Evolutionary conservation across 2,329 filamentous ascomycete genomes (phyloP).

Genomic region (Aureobasidium sp.): DNA sequence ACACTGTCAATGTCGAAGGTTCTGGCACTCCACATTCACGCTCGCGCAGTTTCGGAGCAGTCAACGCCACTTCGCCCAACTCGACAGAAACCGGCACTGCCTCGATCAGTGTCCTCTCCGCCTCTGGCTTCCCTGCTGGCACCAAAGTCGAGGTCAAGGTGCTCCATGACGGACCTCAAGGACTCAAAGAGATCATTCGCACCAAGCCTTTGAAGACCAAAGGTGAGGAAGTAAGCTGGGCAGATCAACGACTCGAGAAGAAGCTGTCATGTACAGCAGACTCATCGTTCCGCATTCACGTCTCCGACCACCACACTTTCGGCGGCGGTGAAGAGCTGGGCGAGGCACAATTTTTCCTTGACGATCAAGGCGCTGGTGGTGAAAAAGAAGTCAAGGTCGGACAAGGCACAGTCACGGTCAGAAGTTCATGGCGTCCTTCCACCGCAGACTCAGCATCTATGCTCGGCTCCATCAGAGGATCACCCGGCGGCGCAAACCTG

Average conservation of each 20-base stretch:
- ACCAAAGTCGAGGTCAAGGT: constrained; percentile 31
- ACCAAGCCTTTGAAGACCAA: constrained; percentile 80
- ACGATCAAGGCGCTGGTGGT: constrained; percentile 61
- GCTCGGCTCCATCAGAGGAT: neutral
- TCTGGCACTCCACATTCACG: constrained; percentile 38
- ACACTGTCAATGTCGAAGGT: constrained; percentile 10
- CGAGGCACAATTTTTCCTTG: constrained; percentile 84
- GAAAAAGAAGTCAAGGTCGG: constrained; percentile 70
- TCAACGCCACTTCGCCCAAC: constrained; percentile 22
- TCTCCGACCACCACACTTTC: constrained; percentile 79
- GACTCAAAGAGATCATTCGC: constrained; percentile 74
- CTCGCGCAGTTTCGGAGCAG: constrained; percentile 38
- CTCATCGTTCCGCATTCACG: constrained; percentile 75
- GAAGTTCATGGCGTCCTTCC: constrained; percentile 58
- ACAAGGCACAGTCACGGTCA: constrained; percentile 66
- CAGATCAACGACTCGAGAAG: constrained; percentile 67
- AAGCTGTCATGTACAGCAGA: constrained; percentile 66
- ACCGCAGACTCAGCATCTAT: neutral
- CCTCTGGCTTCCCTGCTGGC: constrained; percentile 61
- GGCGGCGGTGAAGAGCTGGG: constrained; percentile 77
- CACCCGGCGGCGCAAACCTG: neutral
- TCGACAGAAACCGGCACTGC: constrained; percentile 64
- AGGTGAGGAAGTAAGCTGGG: constrained; percentile 59
- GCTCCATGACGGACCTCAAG: constrained; percentile 46
- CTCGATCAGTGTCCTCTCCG: constrained; percentile 70